These are phyloP conservation scores for Nepenthes gracilis DNA, from an alignment of 148 eudicot species.

Conservation along the genomic window DNA sequence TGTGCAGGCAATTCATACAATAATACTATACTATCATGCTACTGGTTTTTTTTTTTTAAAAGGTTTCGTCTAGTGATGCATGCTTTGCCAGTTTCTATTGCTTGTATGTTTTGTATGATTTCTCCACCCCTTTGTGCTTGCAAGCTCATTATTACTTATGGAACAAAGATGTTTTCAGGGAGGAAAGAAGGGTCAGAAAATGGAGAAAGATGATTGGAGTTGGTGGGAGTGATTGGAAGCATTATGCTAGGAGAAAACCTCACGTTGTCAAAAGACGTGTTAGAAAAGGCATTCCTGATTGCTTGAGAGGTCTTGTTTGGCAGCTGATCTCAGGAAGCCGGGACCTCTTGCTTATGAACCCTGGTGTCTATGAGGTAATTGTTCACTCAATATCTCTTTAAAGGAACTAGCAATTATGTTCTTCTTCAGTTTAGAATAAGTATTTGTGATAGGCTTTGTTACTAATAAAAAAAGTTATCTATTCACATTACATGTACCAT, in stretches of 20 bases:
- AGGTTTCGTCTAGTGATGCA: too few relatives aligned
- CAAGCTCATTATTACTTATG: background rate
- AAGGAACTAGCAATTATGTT: background rate
- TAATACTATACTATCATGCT: too few relatives aligned
- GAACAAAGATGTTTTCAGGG: conserved; percentile 28
- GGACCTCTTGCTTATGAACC: conserved; percentile 93
- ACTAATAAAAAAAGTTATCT: too few relatives aligned
- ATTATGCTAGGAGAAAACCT: conserved; percentile 79
- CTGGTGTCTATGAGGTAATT: conserved; percentile 92
- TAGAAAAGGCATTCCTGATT: conserved; percentile 97
- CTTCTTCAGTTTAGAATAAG: background rate
- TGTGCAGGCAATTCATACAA: too few relatives aligned
- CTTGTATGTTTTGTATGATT: background rate
- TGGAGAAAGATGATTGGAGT: conserved; percentile 99
- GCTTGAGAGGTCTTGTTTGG: conserved; percentile 98
- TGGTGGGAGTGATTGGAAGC: conserved; percentile 98
- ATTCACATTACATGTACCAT: too few relatives aligned
- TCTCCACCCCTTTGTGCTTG: background rate
- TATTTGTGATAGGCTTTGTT: background rate
- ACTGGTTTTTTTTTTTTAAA: too few relatives aligned
- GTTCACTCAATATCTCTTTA: background rate
- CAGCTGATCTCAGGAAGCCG: conserved; percentile 96
- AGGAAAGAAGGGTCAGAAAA: conserved; percentile 81
- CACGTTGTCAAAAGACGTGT: conserved; percentile 84
- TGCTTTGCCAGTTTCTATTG: too few relatives aligned